phyloP scores from a whole-genome alignment of 176 grass and related monocot genomes.

The Coix lacrymajobi region DNA sequence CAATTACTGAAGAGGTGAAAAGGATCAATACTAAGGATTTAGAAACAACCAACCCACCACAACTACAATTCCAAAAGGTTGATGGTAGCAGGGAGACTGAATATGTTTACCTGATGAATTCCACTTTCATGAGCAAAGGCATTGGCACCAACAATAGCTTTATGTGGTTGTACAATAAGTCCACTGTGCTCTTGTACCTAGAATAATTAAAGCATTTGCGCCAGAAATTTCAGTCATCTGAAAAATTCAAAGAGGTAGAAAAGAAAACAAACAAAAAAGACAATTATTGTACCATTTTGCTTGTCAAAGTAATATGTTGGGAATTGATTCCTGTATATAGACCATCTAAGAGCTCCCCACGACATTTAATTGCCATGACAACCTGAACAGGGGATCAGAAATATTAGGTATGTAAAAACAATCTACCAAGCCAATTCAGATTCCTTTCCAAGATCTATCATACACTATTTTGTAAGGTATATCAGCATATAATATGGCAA shows the following conservation, averaged over 20 bases:
- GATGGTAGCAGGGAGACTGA: background rate
- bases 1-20: background rate
- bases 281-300: constrained; percentile 73
- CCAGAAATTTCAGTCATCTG: background rate
- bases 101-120: constrained; percentile 79
- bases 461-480: background rate
- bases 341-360: constrained; percentile 67
- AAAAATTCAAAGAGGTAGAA: constrained; percentile 1
- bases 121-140: constrained; percentile 99
- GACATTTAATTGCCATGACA: constrained; percentile 89
- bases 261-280: background rate
- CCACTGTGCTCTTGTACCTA: constrained; percentile 99
- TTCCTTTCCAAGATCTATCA: background rate
- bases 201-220: constrained; percentile 17
- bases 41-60: background rate
- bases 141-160: constrained; percentile 99
- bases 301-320: constrained; percentile 78
- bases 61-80: background rate
- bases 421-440: background rate
- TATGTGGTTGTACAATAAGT: constrained; percentile 85
- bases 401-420: background rate
- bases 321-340: constrained; percentile 88
- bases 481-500: background rate
- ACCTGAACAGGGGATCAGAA: constrained; percentile 41
- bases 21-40: background rate